Conservation (phyloP, 2,329 filamentous ascomycete genomes). For the Colletotrichum acutatum region DNA sequence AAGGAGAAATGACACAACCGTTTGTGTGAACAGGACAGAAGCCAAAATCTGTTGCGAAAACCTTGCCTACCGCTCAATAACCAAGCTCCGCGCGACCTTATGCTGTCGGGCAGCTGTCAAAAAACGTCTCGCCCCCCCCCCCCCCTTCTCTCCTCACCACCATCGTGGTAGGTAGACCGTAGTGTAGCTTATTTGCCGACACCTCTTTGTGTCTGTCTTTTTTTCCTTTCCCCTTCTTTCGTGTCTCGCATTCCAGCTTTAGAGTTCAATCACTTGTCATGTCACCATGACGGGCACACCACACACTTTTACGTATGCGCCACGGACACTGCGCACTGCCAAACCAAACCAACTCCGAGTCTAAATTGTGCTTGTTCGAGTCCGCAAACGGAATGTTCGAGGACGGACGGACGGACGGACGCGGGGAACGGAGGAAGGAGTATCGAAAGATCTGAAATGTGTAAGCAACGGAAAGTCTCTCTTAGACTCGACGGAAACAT, state of each 20-base stretch:
- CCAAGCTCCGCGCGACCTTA: no score
- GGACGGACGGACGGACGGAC: neutral
- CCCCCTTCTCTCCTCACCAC: neutral
- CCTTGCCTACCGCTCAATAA: neutral
- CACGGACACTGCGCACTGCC: neutral
- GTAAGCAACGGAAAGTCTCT: neutral
- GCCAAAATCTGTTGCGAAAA: neutral
- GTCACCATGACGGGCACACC: constrained; percentile 22
- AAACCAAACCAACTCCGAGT: neutral
- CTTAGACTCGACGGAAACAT: neutral
- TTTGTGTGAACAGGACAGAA: neutral
- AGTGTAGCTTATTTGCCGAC: neutral
- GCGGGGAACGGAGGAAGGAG: neutral
- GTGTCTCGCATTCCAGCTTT: constrained; percentile 30
- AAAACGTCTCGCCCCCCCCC: neutral
- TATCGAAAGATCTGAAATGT: neutral
- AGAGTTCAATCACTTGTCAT: constrained; percentile 34
- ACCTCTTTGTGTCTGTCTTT: neutral
- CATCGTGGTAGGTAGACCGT: no score
- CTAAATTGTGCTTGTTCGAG: neutral
- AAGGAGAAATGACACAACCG: constrained; percentile 7
- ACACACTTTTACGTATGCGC: neutral
- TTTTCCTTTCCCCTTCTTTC: neutral
- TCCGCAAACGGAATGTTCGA: constrained; percentile 12
- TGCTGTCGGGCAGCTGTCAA: neutral